Evolutionary conservation across 148 eudicot species (phyloP).

Genomic region (Rheum nobile): DNA sequence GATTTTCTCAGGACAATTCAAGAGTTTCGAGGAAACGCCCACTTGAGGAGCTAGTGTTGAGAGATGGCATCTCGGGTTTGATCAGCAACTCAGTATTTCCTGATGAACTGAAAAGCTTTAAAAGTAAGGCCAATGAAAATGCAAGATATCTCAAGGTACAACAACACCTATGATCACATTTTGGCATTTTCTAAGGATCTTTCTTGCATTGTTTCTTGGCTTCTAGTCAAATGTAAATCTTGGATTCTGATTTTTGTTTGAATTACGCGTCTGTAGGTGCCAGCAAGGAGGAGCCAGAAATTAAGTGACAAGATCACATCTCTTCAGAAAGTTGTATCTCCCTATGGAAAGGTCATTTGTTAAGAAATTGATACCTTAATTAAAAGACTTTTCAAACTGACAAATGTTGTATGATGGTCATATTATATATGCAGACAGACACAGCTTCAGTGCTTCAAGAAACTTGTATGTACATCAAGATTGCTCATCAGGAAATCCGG

Average conservation of each 20-base stretch:
- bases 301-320: conserved; percentile 43
- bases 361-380: background rate
- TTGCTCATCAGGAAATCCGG: conserved; percentile 45
- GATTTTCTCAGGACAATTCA: background rate
- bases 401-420: background rate
- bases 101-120: too few species aligned
- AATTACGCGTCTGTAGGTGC: background rate
- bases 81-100: too few species aligned
- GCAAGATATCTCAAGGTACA: background rate
- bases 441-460: conserved; percentile 64
- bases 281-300: conserved; percentile 37
- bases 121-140: background rate
- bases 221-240: background rate
- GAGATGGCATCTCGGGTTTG: too few species aligned
- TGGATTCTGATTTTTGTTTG: background rate
- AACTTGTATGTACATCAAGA: conserved; percentile 38
- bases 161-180: too few species aligned
- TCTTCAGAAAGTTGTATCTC: conserved; percentile 54
- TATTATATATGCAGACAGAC: conserved; percentile 31
- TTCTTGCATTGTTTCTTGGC: background rate
- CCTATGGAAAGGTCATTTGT: conserved; percentile 46
- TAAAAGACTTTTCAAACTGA: background rate
- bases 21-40: background rate
- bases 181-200: background rate
- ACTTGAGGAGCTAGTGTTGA: background rate